These are phyloP conservation scores for Lentinula aciculospora DNA, from an alignment of 768 basidiomycete genomes.

Conservation along the genomic window DNA sequence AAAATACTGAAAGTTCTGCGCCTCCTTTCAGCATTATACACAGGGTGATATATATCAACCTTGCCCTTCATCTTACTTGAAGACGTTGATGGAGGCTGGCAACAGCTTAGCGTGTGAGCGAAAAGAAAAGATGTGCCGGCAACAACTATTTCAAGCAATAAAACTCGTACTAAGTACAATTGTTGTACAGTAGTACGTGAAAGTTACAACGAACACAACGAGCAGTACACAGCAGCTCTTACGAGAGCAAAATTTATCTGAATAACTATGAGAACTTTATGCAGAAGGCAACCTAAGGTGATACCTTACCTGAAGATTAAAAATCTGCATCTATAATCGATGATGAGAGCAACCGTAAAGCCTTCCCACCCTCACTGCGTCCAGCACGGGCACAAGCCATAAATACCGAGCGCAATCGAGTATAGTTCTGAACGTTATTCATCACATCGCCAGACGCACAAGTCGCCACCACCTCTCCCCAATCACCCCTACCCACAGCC, in stretches of 20 bases:
- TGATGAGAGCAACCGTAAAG: background rate
- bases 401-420: conserved; percentile 1
- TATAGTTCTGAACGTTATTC: background rate
- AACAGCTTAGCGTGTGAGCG: background rate
- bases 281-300: background rate
- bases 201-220: background rate
- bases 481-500: conserved; percentile 36
- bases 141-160: background rate
- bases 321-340: background rate
- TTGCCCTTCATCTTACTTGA: conserved; percentile 1
- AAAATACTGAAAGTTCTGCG: background rate
- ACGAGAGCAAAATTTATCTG: background rate
- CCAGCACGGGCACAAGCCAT: background rate
- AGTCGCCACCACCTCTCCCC: background rate
- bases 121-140: background rate
- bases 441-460: background rate
- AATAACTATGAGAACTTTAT: background rate
- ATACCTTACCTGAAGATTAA: conserved; percentile 1
- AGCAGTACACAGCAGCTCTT: background rate
- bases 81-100: no score
- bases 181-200: background rate
- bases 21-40: background rate
- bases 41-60: background rate
- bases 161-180: background rate
- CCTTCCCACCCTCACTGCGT: background rate